A percentile compares a stretch with the other conserved stretches of the same genome.
Evolutionary conservation across 2,329 filamentous ascomycete species (phyloP).

Genomic region (Cytospora paraplurivora): DNA sequence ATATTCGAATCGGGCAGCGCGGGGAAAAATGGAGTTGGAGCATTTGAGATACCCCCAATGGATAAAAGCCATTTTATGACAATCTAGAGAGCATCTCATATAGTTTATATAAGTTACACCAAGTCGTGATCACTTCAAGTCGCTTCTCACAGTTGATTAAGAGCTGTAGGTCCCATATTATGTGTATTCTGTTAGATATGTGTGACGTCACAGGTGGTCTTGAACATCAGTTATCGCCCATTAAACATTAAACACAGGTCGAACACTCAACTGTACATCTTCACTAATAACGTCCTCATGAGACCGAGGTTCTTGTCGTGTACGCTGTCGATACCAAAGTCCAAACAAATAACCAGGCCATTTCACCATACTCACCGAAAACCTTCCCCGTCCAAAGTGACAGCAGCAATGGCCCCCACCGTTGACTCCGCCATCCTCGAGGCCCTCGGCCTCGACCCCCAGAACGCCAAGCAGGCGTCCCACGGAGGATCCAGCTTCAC

Average conservation of each 20-base stretch:
- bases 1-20: not conserved
- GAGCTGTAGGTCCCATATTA: not conserved
- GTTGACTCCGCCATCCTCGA: conserved; percentile 65
- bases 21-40: not conserved
- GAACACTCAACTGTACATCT: too few species aligned
- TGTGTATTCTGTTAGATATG: not conserved
- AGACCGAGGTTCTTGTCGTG: not conserved
- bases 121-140: not conserved
- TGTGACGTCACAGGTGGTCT: conserved; percentile 21
- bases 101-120: not conserved
- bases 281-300: not conserved
- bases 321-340: not conserved
- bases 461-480: conserved; percentile 55
- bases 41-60: not conserved
- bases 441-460: conserved; percentile 61
- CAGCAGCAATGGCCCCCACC: conserved; percentile 43
- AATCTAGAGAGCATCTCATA: not conserved
- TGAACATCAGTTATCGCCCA: not conserved
- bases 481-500: conserved; percentile 70
- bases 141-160: not conserved
- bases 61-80: not conserved
- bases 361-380: not conserved
- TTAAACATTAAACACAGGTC: not conserved
- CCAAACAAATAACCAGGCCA: not conserved
- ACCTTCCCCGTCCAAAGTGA: not conserved